Evolutionary conservation across 2,329 filamentous ascomycete species (phyloP), one percentile per base, ranked within the genome.

Genomic region (Alternaria brassicae): DNA sequence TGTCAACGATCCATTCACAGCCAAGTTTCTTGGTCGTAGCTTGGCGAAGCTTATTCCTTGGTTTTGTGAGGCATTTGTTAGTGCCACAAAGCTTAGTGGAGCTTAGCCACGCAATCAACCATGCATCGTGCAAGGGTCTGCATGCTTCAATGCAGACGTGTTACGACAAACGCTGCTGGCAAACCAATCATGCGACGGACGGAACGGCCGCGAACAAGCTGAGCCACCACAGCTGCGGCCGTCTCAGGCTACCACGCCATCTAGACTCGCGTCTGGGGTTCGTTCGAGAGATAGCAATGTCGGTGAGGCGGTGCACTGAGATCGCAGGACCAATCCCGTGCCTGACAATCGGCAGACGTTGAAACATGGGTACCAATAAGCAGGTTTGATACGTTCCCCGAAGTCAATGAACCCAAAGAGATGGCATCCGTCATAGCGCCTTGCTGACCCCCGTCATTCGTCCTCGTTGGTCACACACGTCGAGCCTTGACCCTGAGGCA

Each of bases 21-120:
- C 71, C 69, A 74, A 76, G 72, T 44, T 23, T 28, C 17, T 56
- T 1, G 30, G 12, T 13, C 28, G 56, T 59, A 51, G 65, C 72
- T 76, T 74, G 65, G 55, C 58, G 51, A 69, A 60, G 73, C 72
- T 75, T 76, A 60, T 65, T 52, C 61, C 49, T 53, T 58, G 13
- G 36, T 50, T 58, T 56, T 55, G 30, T 72, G 70, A 52, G 72
- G 68, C 53, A 71, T 71, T 70, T 72, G 66, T 40, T 17, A 19
- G 25, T 53, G 61, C 65, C 59, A 66, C 58, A 63, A 72, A 69
- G 73, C 73, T 76, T 76, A 54, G 48, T 56, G 25, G 40, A 63
- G 61, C 63, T 62, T 62, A 65, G 58, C 45, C 50, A 58, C 60
- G 62, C 55, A 58, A 53, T 34, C 50, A 47, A 40, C 42, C 59